These are phyloP conservation scores for Sphaerostilbella broomeana DNA, from an alignment of 2,329 filamentous ascomycete species.

Conservation along the genomic window DNA sequence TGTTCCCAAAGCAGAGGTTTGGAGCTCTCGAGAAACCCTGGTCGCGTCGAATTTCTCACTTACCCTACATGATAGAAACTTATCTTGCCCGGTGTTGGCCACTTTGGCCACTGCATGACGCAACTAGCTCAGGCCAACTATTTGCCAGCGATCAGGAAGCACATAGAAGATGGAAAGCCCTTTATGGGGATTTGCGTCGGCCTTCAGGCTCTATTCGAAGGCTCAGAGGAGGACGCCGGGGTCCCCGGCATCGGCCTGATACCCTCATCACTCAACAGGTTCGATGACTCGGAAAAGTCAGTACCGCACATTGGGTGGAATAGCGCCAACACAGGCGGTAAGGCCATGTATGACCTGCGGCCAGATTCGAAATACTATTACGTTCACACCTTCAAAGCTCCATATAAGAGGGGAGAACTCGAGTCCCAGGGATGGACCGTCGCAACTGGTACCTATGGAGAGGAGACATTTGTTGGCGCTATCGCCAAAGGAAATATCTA, in stretches of 20 bases:
- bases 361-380: constrained; percentile 96
- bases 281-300: constrained; percentile 70
- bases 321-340: constrained; percentile 61
- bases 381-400: constrained; percentile 87
- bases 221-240: constrained; percentile 69
- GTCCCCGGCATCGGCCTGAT: constrained; percentile 72
- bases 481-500: constrained; percentile 80
- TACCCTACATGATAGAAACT: constrained; percentile 57
- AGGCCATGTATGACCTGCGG: constrained; percentile 66
- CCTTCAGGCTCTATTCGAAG: constrained; percentile 80
- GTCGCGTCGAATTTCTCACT: not conserved
- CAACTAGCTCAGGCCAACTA: constrained; percentile 80
- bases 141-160: constrained; percentile 70
- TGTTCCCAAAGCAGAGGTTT: constrained; percentile 74
- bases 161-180: constrained; percentile 86
- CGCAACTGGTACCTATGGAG: constrained; percentile 82
- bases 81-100: constrained; percentile 91
- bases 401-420: constrained; percentile 65
- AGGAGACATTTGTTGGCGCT: constrained; percentile 86
- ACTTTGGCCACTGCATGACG: constrained; percentile 91
- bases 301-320: constrained; percentile 99
- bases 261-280: constrained; percentile 63
- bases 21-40: constrained; percentile 14
- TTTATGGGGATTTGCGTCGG: constrained; percentile 99
- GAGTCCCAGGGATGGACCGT: constrained; percentile 83